Evolutionary conservation across 352 stramenopile species (phyloP).

Genomic region (Pythium brachiatum): DNA sequence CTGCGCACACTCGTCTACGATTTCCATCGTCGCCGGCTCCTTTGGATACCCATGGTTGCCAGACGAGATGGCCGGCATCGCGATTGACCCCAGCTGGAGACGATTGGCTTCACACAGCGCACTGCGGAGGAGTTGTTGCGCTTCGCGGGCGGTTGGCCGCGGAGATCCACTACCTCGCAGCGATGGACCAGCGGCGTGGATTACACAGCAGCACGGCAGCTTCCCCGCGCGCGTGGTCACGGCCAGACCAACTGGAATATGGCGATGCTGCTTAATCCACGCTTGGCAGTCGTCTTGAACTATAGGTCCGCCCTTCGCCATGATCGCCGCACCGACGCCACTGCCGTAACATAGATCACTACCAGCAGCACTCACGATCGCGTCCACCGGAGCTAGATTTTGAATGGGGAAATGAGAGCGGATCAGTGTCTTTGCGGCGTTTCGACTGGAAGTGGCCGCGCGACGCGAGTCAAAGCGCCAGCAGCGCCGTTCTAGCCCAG

Average conservation of each 20-base stretch:
- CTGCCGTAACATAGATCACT: slow-evolving; percentile 30
- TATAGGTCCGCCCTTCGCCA: slow-evolving; percentile 32
- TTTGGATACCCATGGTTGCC: slow-evolving; percentile 33
- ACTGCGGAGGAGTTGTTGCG: slow-evolving; percentile 31
- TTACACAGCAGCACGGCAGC: slow-evolving; percentile 38
- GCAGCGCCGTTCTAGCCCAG: no score
- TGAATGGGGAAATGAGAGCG: no score
- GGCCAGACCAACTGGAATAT: slow-evolving; percentile 33
- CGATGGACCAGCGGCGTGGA: slow-evolving; percentile 42
- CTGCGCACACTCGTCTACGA: slow-evolving; percentile 16
- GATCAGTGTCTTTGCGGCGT: no score
- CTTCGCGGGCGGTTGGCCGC: slow-evolving; percentile 19
- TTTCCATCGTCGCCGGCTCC: neutral
- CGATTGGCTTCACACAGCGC: slow-evolving; percentile 32
- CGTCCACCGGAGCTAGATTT: slow-evolving; percentile 31
- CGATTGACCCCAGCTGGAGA: slow-evolving; percentile 32
- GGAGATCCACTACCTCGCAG: neutral
- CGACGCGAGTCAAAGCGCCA: no score
- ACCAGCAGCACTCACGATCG: slow-evolving; percentile 49
- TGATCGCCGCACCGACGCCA: slow-evolving; percentile 37
- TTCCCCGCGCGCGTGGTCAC: slow-evolving; percentile 31
- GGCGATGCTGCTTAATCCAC: slow-evolving; percentile 29
- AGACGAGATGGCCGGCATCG: slow-evolving; percentile 43
- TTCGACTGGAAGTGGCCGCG: no score
- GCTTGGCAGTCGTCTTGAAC: slow-evolving; percentile 25